Evolutionary conservation across 164 flowering plant genomes (phyloP).

Genomic region (Hamamelis virginiana): DNA sequence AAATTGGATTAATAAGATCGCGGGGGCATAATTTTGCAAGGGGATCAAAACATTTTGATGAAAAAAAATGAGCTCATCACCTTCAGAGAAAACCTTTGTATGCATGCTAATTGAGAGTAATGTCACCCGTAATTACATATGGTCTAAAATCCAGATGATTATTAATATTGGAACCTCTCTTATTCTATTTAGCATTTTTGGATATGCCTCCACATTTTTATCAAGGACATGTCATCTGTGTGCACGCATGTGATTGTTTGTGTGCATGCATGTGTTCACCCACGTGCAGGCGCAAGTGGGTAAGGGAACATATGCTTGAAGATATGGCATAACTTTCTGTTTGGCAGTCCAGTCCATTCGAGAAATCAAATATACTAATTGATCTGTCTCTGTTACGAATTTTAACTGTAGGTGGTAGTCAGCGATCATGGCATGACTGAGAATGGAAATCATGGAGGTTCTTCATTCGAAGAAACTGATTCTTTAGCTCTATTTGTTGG

Average conservation of each 20-base stretch:
- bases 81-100: neutral
- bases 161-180: neutral
- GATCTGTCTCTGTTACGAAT: neutral
- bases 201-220: neutral
- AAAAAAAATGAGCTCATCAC: neutral
- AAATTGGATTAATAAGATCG: neutral
- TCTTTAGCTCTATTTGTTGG: slow-evolving; percentile 79
- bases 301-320: neutral
- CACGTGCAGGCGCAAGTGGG: neutral
- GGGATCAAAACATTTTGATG: neutral
- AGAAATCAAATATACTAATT: neutral
- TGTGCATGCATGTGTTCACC: too few relatives aligned
- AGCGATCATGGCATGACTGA: slow-evolving; percentile 99
- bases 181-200: neutral
- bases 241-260: too few relatives aligned
- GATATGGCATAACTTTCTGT: neutral
- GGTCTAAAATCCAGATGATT: neutral
- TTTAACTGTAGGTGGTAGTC: slow-evolving; percentile 58
- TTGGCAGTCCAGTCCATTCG: neutral
- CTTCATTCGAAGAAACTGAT: slow-evolving; percentile 92
- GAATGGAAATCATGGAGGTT: slow-evolving; percentile 96
- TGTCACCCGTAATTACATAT: neutral
- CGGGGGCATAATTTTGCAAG: neutral
- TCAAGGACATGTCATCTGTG: neutral
- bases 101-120: neutral